These are phyloP conservation scores for Aspergillus felis DNA, from an alignment of 2,329 filamentous ascomycete genomes.

Conservation along the genomic window DNA sequence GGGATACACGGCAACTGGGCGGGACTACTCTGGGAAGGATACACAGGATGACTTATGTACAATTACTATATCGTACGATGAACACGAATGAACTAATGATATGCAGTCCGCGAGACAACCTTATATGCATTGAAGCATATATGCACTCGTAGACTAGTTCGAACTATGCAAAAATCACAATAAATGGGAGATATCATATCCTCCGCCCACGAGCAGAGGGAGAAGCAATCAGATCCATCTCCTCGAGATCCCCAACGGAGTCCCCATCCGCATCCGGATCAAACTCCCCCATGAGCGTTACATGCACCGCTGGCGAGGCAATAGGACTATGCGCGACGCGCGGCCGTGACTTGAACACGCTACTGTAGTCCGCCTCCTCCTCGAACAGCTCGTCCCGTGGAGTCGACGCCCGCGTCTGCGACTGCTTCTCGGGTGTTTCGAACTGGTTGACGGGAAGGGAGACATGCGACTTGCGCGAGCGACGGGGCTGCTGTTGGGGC, in stretches of 20 bases:
- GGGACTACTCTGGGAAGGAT: background rate
- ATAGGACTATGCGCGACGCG: constrained; percentile 73
- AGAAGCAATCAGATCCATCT: constrained; percentile 17
- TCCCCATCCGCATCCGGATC: constrained; percentile 20
- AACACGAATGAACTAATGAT: background rate
- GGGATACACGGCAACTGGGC: background rate
- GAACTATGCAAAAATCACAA: background rate
- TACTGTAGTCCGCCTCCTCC: constrained; percentile 70
- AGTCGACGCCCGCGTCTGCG: constrained; percentile 39
- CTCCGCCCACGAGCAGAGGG: constrained; percentile 16
- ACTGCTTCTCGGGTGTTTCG: constrained; percentile 46
- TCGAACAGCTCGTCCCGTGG: constrained; percentile 67
- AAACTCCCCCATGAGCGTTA: constrained; percentile 24
- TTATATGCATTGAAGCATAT: background rate
- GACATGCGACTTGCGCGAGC: constrained; percentile 25
- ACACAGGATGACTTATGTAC: background rate
- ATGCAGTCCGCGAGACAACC: background rate
- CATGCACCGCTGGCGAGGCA: constrained; percentile 37
- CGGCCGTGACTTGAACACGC: constrained; percentile 80
- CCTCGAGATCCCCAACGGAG: constrained; percentile 17
- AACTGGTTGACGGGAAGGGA: constrained; percentile 55
- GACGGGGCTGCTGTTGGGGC: constrained; percentile 15
- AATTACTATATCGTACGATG: background rate
- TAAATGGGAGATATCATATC: background rate
- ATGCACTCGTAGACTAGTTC: background rate